A percentile compares a stretch with the other conserved stretches of the same genome.
These are phyloP conservation scores for Fusarium buharicum DNA, from an alignment of 2,329 filamentous ascomycete genomes.

Conservation along the genomic window DNA sequence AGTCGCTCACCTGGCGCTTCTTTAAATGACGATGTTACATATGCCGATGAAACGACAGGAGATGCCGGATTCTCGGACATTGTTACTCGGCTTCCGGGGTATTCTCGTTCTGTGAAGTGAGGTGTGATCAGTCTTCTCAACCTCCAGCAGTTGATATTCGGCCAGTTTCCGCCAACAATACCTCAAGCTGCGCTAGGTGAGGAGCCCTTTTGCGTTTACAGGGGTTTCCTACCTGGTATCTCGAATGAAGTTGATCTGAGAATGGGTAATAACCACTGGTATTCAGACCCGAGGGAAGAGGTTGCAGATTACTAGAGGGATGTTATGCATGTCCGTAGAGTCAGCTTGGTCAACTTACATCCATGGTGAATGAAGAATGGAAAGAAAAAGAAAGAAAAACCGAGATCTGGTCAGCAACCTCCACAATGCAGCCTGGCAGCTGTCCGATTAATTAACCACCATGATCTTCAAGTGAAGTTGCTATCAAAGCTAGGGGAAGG, in stretches of 20 bases:
- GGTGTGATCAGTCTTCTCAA: constrained; percentile 6
- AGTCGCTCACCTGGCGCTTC: constrained; percentile 1
- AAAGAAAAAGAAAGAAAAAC: background rate
- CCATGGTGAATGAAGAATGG: no score
- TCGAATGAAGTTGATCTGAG: constrained; percentile 1
- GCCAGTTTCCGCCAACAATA: constrained; percentile 32
- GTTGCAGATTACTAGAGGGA: background rate
- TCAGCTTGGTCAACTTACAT: no score
- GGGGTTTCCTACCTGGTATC: background rate
- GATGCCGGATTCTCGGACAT: constrained; percentile 12
- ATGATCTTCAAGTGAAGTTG: constrained; percentile 10
- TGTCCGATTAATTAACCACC: constrained; percentile 4
- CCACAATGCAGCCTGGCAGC: background rate
- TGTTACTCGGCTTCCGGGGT: constrained; percentile 29
- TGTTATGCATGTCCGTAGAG: background rate
- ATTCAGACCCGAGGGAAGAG: background rate
- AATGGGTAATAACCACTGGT: background rate
- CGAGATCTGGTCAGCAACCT: background rate
- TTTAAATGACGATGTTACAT: constrained; percentile 4
- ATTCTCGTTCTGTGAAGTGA: constrained; percentile 31
- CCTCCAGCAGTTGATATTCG: constrained; percentile 24
- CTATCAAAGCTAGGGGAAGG: constrained; percentile 8
- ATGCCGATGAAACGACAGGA: background rate
- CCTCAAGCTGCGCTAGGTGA: constrained; percentile 17
- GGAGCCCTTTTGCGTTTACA: constrained; percentile 14